phyloP scores from a whole-genome alignment of 1,139 yeast species.

The Hansenula lynferdii region DNA sequence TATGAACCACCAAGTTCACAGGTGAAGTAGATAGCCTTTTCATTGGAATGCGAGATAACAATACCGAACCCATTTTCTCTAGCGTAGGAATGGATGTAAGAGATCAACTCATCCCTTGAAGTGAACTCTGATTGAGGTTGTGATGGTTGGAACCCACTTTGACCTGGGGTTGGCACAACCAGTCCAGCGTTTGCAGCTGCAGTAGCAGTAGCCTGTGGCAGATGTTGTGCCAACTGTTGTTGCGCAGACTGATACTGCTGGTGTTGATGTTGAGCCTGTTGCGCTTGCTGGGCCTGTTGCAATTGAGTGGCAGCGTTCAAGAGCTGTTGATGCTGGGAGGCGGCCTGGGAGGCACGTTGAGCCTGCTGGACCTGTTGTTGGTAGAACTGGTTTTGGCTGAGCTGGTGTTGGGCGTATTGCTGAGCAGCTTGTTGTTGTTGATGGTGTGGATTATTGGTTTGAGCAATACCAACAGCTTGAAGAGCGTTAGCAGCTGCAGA shows the following conservation, averaged over 20 bases:
- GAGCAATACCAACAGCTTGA: constrained; percentile 19
- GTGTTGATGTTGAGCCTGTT: constrained; percentile 9
- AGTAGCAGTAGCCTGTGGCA: constrained; percentile 8
- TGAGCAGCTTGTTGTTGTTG: constrained; percentile 11
- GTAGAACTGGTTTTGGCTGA: constrained; percentile 6
- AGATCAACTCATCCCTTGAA: constrained; percentile 18
- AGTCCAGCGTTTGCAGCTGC: constrained; percentile 4
- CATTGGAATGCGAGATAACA: constrained; percentile 25
- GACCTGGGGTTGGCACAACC: constrained; percentile 2
- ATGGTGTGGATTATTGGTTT: constrained; percentile 12
- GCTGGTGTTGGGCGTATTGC: constrained; percentile 2
- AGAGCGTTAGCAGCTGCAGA: constrained; percentile 20
- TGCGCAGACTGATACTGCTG: constrained; percentile 9
- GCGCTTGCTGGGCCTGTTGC: constrained; percentile 4
- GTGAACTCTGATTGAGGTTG: constrained; percentile 20
- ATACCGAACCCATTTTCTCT: constrained; percentile 25
- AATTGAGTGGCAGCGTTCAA: constrained; percentile 5
- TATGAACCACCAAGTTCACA: constrained; percentile 25
- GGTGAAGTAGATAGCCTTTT: constrained; percentile 25
- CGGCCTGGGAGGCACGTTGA: constrained; percentile 8
- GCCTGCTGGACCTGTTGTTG: constrained; percentile 14
- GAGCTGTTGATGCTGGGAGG: constrained; percentile 10
- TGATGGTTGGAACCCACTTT: constrained; percentile 14
- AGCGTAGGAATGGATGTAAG: constrained; percentile 23
- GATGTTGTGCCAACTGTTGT: constrained; percentile 9